Conservation (phyloP, 345 rosid genomes). For the Syzygium jambos region DNA sequence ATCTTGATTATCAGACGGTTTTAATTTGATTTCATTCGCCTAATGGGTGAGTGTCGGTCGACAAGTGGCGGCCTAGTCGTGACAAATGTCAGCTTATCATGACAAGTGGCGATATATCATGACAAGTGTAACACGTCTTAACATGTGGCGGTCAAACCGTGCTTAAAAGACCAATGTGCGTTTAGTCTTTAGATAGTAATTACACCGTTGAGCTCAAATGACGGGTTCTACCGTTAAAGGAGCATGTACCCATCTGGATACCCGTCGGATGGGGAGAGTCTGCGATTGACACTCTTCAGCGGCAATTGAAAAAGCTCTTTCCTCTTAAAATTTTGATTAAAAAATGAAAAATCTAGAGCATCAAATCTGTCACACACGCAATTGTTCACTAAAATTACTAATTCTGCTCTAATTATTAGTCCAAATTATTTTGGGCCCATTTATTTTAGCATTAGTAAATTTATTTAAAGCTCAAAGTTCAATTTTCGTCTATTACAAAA, state of each 20-base stretch:
- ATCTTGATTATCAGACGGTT: not conserved
- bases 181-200: too few relatives aligned
- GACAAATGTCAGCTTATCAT: not conserved
- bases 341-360: not conserved
- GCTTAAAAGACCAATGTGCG: not conserved
- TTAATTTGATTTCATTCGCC: not conserved
- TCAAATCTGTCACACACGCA: not conserved
- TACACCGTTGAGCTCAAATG: too few relatives aligned
- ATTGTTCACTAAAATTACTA: not conserved
- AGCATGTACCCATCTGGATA: not conserved
- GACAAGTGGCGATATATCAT: not conserved
- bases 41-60: not conserved
- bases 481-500: not conserved
- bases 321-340: not conserved
- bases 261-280: not conserved
- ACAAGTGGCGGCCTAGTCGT: not conserved
- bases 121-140: not conserved
- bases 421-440: not conserved
- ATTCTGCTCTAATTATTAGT: not conserved
- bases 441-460: not conserved
- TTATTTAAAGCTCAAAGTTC: not conserved
- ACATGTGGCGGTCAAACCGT: not conserved
- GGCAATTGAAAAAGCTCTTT: not conserved
- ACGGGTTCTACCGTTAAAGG: not conserved
- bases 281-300: not conserved